A percentile compares a stretch with the other conserved stretches of the same genome.
These are phyloP conservation scores for Sorghum bicolor DNA, from an alignment of 176 grass and related monocot species.

Conservation along the genomic window Sorghum_bicolor_NCBIv3 NC_012878.2:3889501-3890000, in stretches of 20 bases:
- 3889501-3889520: background rate
- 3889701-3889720: background rate
- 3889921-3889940: background rate
- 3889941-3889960: background rate
- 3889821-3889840: background rate
- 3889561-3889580: background rate
- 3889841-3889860: background rate
- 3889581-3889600: background rate
- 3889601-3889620: background rate
- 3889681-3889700: background rate
- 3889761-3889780: background rate
- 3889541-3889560: background rate
- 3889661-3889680: background rate
- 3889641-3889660: background rate
- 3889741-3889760: background rate
- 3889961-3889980: background rate
- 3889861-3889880: background rate
- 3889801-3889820: background rate
- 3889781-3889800: background rate
- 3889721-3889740: background rate
- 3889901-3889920: background rate
- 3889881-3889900: background rate
- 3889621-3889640: background rate
- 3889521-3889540: background rate
- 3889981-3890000: conserved; percentile 67